Percentiles rank a stretch among this genome's conserved stretches.
These are phyloP conservation scores for Trametes punicea DNA, from an alignment of 768 basidiomycete species.

Conservation along the genomic window DNA sequence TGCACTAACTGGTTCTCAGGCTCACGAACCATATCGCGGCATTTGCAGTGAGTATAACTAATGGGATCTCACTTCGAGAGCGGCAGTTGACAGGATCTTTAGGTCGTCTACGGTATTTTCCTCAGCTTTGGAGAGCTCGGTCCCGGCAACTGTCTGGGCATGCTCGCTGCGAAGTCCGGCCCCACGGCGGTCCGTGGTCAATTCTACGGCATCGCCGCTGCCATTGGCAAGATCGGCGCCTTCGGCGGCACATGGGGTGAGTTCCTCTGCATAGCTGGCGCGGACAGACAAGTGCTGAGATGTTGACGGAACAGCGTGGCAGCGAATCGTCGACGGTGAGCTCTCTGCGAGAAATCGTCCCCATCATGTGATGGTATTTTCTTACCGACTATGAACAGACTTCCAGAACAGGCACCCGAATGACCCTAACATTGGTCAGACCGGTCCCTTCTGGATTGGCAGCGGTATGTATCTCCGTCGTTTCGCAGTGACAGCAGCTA, in stretches of 20 bases:
- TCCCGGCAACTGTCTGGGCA: constrained; percentile 84
- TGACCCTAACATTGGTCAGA: constrained; percentile 55
- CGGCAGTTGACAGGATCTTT: not conserved
- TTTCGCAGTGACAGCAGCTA: not conserved
- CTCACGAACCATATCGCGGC: constrained; percentile 64
- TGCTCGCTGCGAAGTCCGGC: constrained; percentile 81
- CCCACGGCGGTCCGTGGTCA: constrained; percentile 87
- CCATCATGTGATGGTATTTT: no score
- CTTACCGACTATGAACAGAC: not conserved
- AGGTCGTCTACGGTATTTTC: constrained; percentile 91
- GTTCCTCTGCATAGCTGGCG: not conserved
- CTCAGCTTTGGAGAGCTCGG: constrained; percentile 85
- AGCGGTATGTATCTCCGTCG: constrained; percentile 44
- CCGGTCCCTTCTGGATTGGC: constrained; percentile 87
- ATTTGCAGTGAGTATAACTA: constrained; percentile 54
- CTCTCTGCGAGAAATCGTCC: constrained; percentile 15
- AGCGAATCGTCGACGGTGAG: constrained; percentile 58
- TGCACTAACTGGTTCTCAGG: constrained; percentile 27
- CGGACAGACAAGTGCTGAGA: no score
- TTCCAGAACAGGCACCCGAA: constrained; percentile 10
- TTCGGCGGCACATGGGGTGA: constrained; percentile 79
- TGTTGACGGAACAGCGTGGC: constrained; percentile 47
- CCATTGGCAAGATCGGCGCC: constrained; percentile 81
- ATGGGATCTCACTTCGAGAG: not conserved
- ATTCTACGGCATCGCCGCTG: constrained; percentile 83